Percentiles rank a stretch among this genome's conserved stretches.
These are phyloP conservation scores for Streptanthus diversifolius DNA, from an alignment of 345 rosid species.

Conservation along the genomic window DNA sequence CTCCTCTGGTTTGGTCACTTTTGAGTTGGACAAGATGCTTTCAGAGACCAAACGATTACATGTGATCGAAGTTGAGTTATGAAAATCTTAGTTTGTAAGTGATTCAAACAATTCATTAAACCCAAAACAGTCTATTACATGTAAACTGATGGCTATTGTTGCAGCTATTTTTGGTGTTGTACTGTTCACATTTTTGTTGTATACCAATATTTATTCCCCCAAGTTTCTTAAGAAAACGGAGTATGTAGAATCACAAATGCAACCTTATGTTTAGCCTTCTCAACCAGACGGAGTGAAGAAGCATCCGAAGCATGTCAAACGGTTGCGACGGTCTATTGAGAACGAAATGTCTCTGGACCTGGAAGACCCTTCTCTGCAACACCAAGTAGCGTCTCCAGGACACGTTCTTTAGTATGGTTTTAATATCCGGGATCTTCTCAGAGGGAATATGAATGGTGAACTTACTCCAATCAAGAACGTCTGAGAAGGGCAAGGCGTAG, in stretches of 20 bases:
- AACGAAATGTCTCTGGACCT: conserved; percentile 43
- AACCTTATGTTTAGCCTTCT: conserved; percentile 46
- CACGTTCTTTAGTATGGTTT: conserved; percentile 35
- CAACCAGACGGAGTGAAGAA: conserved; percentile 54
- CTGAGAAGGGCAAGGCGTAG: conserved; percentile 46
- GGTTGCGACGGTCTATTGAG: conserved; percentile 50
- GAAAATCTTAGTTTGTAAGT: background rate
- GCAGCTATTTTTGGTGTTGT: background rate
- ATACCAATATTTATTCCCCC: conserved; percentile 7
- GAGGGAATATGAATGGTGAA: conserved; percentile 45
- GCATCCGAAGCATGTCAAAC: conserved; percentile 48
- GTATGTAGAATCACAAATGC: conserved; percentile 15
- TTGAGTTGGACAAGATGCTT: conserved; percentile 26
- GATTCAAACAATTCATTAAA: conserved; percentile 14
- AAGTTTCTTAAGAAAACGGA: background rate
- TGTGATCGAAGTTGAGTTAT: conserved; percentile 22
- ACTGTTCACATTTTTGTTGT: conserved; percentile 7
- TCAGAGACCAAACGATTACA: conserved; percentile 9
- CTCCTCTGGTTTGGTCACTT: conserved; percentile 46
- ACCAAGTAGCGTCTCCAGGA: conserved; percentile 32
- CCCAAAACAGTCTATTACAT: background rate
- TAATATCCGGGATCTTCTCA: conserved; percentile 41
- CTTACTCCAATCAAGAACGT: conserved; percentile 46
- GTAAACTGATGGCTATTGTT: conserved; percentile 2
- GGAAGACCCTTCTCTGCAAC: conserved; percentile 36